phyloP scores from a whole-genome alignment of 2,329 filamentous ascomycete species.

The Aspergillus eucalypticola region DNA sequence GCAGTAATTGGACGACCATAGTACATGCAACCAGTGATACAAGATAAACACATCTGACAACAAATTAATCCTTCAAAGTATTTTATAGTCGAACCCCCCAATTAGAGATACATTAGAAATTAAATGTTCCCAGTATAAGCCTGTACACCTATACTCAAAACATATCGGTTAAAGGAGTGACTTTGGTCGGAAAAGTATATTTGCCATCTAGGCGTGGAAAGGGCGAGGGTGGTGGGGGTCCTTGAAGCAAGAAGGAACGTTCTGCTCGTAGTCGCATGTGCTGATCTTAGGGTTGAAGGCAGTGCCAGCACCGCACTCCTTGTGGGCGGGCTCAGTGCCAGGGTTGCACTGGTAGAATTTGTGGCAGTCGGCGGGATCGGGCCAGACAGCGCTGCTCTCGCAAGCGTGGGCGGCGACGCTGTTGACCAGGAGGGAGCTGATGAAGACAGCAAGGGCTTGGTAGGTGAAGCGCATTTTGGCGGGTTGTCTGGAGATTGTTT shows the following conservation, averaged over 20 bases:
- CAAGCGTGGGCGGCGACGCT: neutral
- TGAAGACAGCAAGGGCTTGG: neutral
- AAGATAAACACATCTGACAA: too few relatives aligned
- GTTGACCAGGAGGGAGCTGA: conserved; percentile 3
- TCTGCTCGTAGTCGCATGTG: neutral
- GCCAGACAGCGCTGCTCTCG: neutral
- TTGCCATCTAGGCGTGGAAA: neutral
- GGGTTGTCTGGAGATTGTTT: neutral
- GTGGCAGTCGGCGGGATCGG: neutral
- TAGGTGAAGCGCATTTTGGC: conserved; percentile 2
- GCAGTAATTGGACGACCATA: neutral
- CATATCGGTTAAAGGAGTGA: too few relatives aligned
- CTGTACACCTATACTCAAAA: too few relatives aligned
- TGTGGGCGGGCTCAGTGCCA: neutral
- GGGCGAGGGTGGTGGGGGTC: neutral
- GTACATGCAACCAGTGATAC: neutral
- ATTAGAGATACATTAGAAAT: too few relatives aligned
- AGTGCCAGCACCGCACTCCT: neutral
- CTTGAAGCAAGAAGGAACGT: neutral
- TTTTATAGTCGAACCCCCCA: too few relatives aligned
- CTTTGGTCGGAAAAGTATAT: too few relatives aligned
- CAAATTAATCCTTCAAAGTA: too few relatives aligned
- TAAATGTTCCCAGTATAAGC: too few relatives aligned
- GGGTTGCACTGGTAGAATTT: neutral
- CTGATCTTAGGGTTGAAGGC: neutral